Conservation (phyloP, 805 yeast species). For the Komagataella kurtzmanii region DNA sequence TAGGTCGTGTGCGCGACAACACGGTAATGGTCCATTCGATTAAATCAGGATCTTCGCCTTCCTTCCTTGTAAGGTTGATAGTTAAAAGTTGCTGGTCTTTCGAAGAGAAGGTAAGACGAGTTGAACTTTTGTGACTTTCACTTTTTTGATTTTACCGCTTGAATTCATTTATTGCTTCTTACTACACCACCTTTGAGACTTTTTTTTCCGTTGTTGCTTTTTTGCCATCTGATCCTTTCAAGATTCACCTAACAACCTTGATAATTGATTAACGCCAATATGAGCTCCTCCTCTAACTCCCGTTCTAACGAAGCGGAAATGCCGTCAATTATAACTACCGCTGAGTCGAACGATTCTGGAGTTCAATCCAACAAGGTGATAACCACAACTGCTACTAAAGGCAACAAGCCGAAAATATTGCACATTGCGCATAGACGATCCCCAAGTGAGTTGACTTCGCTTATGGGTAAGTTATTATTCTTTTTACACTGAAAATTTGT, state of each 20-base stretch:
- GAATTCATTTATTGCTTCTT: background rate
- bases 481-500: background rate
- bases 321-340: background rate
- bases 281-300: background rate
- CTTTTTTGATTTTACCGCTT: background rate
- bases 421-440: slow-evolving; percentile 96
- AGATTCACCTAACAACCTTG: background rate
- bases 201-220: background rate
- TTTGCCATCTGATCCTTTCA: background rate
- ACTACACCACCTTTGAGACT: background rate
- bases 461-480: slow-evolving; percentile 49
- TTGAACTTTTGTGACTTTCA: background rate
- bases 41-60: background rate
- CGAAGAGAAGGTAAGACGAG: background rate
- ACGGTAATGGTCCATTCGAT: background rate
- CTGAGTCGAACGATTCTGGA: background rate
- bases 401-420: slow-evolving; percentile 40
- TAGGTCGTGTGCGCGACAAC: background rate
- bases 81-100: background rate
- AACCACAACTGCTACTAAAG: slow-evolving; percentile 17
- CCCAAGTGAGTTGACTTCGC: slow-evolving; percentile 86
- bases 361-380: slow-evolving; percentile 2
- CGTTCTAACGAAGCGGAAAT: background rate
- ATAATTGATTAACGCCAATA: background rate
- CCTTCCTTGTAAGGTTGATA: background rate